Base-by-base conservation (phyloP, 2,329 filamentous ascomycete species). In the Aspergillus fijiensis region DNA sequence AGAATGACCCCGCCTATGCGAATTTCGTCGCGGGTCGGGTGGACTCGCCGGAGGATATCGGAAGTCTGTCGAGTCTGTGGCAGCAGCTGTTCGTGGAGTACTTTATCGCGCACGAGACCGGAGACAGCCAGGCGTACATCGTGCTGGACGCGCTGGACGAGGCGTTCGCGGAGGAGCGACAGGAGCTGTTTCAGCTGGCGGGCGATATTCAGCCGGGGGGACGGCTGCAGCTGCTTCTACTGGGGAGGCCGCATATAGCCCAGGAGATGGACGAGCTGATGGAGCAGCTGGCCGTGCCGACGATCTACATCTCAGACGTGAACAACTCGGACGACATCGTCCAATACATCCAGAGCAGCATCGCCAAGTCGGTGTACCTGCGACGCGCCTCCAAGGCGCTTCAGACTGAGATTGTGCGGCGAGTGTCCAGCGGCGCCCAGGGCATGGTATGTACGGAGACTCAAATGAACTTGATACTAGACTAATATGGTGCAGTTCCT, bases 91-190 rank as follows among this genome's bases (percentile, higher is more conserved):
- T 82, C 11, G 66, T 76, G 0, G 68, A 79, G 5, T 79, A 77
- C 0, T 76, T 77, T 54, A 52, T 73, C 5, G 68, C 72, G 3
- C 72, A 73, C n/a, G 60, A 64, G 6, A 71, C 71, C 5, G 25
- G 50, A 6, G 68, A 69, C 1, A 75, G 76, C 3, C 58, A 25
- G n/a, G 70, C 78, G 2, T 81, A 79, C 65, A 64, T 82, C n/a
- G 73, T 82, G 33, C 64, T 82, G 2, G 80, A 82, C 49, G 80
- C 78, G 3, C 70, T 82, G 4, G 81, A 82, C 56, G 80, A 82
- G 64, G 79, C 79, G 0, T 72, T 77, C 4, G 66, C 69, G 1
- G 66, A 68, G 0, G 79, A 80, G 6, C 67, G 80, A 4, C 60
- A 71, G 9, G 70, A 77, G 21, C 70, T 82, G 2, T 61, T 81